These are phyloP conservation scores for Corinectria fuckeliana DNA, from an alignment of 2,329 filamentous ascomycete species.

Conservation along the genomic window DNA sequence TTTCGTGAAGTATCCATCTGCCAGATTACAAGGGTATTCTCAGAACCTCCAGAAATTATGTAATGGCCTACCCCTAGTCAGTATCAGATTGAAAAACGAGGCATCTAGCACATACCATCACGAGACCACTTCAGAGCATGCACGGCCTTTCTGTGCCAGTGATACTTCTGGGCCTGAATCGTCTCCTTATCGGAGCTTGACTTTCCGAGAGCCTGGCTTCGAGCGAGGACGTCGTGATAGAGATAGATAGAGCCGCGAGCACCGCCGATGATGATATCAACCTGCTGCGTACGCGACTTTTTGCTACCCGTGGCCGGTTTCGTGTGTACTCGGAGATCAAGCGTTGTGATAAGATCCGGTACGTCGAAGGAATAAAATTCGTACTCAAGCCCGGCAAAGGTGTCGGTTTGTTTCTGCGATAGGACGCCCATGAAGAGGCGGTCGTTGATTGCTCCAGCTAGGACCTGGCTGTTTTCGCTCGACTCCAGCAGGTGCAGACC, in stretches of 20 bases:
- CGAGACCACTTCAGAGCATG: conserved; percentile 88
- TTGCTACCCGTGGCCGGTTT: conserved; percentile 29
- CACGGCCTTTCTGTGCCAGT: conserved; percentile 91
- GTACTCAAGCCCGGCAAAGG: conserved; percentile 48
- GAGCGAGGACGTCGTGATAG: conserved; percentile 76
- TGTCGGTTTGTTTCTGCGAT: conserved; percentile 28
- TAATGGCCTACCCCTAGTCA: conserved; percentile 74
- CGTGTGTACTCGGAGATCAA: conserved; percentile 63
- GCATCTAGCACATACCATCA: conserved; percentile 67
- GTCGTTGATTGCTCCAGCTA: conserved; percentile 54
- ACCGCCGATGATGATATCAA: conserved; percentile 83
- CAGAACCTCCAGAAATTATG: conserved; percentile 88
- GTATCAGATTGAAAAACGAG: conserved; percentile 21
- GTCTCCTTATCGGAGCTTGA: conserved; percentile 53
- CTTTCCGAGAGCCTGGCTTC: conserved; percentile 55
- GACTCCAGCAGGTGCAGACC: conserved; percentile 53
- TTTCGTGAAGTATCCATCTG: conserved; percentile 86
- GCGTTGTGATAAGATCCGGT: conserved; percentile 69
- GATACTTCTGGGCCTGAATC: conserved; percentile 70
- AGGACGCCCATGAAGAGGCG: conserved; percentile 45
- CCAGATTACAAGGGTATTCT: conserved; percentile 91
- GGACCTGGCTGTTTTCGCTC: conserved; percentile 60
- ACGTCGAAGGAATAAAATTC: conserved; percentile 65
- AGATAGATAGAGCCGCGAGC: conserved; percentile 77
- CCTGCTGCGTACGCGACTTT: conserved; percentile 43